Conservation (phyloP, 192 early-diverging fungal genomes). For the Gonapodya sp. region DNA sequence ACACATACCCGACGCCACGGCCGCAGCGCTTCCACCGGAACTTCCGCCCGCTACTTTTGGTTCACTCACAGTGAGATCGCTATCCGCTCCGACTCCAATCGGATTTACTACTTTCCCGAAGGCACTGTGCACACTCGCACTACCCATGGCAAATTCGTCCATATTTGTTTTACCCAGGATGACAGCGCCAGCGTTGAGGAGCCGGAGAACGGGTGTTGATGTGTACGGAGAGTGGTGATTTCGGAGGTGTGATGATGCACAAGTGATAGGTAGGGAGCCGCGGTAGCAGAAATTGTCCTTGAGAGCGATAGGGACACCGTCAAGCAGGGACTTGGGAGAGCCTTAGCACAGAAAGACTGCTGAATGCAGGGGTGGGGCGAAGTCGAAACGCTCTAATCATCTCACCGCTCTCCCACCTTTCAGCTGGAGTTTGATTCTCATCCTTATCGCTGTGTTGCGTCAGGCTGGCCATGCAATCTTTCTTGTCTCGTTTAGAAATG, state of each 20-base stretch:
- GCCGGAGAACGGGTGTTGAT: slow-evolving; percentile 57
- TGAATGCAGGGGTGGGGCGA: background rate
- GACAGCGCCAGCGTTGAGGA: slow-evolving; percentile 51
- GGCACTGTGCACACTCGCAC: background rate
- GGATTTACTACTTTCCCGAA: background rate
- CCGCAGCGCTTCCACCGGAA: slow-evolving; percentile 84
- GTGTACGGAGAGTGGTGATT: slow-evolving; percentile 45
- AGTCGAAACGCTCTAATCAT: background rate
- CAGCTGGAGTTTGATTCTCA: background rate
- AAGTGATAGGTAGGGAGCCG: slow-evolving; percentile 50
- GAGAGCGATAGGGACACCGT: slow-evolving; percentile 58
- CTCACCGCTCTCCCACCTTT: background rate
- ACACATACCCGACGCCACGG: slow-evolving; percentile 74
- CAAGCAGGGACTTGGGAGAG: slow-evolving; percentile 21
- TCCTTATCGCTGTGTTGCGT: background rate
- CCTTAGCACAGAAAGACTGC: too few relatives aligned
- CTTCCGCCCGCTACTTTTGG: slow-evolving; percentile 73
- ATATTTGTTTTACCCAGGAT: slow-evolving; percentile 79
- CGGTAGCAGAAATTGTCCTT: slow-evolving; percentile 74
- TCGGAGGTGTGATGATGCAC: slow-evolving; percentile 58
- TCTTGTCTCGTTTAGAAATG: background rate
- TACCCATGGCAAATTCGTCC: slow-evolving; percentile 98
- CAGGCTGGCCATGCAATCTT: background rate
- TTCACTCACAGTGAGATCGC: background rate
- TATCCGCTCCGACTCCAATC: background rate